These are phyloP conservation scores for Aspergillus felis DNA, from an alignment of 2,329 filamentous ascomycete genomes.

Conservation along the genomic window DNA sequence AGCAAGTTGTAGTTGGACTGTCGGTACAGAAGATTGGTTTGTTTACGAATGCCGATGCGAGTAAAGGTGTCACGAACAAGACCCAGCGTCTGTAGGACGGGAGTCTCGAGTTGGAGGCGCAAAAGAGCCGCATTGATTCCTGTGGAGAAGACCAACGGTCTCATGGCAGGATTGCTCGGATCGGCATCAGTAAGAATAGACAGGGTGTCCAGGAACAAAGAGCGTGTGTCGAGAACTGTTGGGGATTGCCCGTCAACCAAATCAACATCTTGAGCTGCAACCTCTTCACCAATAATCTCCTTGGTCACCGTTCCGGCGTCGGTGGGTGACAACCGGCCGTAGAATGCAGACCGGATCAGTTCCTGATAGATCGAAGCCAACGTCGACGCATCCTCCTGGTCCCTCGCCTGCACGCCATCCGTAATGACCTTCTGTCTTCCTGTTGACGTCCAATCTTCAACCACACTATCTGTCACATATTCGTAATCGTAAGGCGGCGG, in stretches of 20 bases:
- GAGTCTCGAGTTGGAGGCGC: constrained; percentile 77
- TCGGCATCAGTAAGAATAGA: constrained; percentile 74
- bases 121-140: constrained; percentile 68
- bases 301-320: constrained; percentile 71
- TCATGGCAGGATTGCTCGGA: constrained; percentile 55
- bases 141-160: constrained; percentile 67
- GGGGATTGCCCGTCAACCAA: constrained; percentile 42
- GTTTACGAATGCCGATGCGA: constrained; percentile 78
- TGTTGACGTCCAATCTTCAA: constrained; percentile 63
- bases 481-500: constrained; percentile 64
- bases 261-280: constrained; percentile 46
- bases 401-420: constrained; percentile 60
- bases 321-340: constrained; percentile 60
- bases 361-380: constrained; percentile 79
- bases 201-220: constrained; percentile 77
- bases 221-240: constrained; percentile 55
- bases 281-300: constrained; percentile 63
- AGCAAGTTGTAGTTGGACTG: constrained; percentile 96
- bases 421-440: constrained; percentile 66
- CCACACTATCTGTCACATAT: constrained; percentile 66
- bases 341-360: constrained; percentile 70
- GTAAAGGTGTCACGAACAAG: constrained; percentile 82
- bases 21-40: constrained; percentile 88
- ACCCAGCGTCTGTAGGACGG: constrained; percentile 69
- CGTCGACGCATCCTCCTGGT: constrained; percentile 64